Base-by-base conservation (phyloP, 805 yeast species). In the Saccharomyces cerevisiae region DNA sequence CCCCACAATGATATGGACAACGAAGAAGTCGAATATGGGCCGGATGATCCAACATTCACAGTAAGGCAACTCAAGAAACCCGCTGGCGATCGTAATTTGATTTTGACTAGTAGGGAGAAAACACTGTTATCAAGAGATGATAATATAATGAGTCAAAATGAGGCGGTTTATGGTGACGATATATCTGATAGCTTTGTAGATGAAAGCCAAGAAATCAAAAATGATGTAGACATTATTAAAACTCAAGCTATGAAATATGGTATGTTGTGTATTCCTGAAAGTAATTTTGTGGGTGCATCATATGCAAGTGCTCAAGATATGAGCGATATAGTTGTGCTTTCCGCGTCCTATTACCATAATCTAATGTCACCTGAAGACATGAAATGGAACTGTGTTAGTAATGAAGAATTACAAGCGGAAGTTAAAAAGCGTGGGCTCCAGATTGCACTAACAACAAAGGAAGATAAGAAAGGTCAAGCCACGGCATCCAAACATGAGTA, bases 271-370 rank as follows among this genome's bases (percentile, higher is more conserved):
- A 74, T 87, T 46, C 87, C 92, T 1, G 75, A 74, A 51, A 66
- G 76, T n/a, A 73, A 83, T 1, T 84, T 79, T 59, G 73, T 85
- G 56, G 82, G 87, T 0, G 84, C 90, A 0, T 81, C 86, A 1
- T 78, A 78, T 41, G 77, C 80, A 8, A 74, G 78, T 58, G 69
- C 69, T 4, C 81, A 87, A 3, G 87, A 84, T 59, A 67, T 75
- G 11, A 68, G 73, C 3, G 79, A 80, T 57, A 83, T 84, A 32
- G 84, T 83, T 55, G 82, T 84, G 9, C 64, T 86, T 32, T 90
- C 92, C 5, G 72, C 77, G 5, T 75, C 83, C 1, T 85, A 85
- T 64, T 86, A 83, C 68, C 78, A 79, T 58, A 80, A 80, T 63
- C 69, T 86, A 57, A 65, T 79, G 29, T 76, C 78, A 53, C 75